These are phyloP conservation scores for Mycena haematopus DNA, from an alignment of 768 basidiomycete species.

Conservation along the genomic window DNA sequence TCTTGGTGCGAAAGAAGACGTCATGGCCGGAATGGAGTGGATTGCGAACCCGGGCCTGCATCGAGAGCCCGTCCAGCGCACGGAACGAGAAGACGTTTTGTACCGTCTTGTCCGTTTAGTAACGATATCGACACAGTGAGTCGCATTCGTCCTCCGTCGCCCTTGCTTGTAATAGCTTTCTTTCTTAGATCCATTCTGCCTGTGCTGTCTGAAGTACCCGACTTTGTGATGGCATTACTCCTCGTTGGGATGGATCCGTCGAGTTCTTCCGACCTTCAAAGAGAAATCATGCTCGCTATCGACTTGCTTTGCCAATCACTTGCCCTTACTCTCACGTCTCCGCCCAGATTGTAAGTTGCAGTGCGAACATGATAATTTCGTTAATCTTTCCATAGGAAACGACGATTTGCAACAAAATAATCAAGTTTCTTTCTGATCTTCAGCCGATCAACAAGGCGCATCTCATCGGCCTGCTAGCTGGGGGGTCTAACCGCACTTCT, in stretches of 20 bases:
- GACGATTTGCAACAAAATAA: constrained; percentile 51
- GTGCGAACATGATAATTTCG: constrained; percentile 14
- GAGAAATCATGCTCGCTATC: constrained; percentile 53
- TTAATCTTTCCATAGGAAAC: constrained; percentile 47
- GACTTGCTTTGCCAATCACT: constrained; percentile 53
- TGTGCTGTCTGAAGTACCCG: constrained; percentile 47
- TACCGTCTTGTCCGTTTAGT: constrained; percentile 52
- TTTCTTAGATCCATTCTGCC: constrained; percentile 43
- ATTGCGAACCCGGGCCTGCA: constrained; percentile 12
- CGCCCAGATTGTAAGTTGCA: constrained; percentile 35
- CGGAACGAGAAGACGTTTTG: constrained; percentile 40
- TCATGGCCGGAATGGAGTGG: constrained; percentile 46
- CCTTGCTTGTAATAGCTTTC: constrained; percentile 6
- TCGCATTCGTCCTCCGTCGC: constrained; percentile 14
- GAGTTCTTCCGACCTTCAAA: constrained; percentile 49
- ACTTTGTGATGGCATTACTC: constrained; percentile 56
- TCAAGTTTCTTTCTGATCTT: constrained; percentile 47
- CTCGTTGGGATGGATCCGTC: constrained; percentile 63
- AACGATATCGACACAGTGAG: constrained; percentile 54
- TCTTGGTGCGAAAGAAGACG: constrained; percentile 50
- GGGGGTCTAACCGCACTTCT: constrained; percentile 54
- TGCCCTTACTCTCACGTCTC: constrained; percentile 39
- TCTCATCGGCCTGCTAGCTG: constrained; percentile 57
- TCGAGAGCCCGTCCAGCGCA: constrained; percentile 26
- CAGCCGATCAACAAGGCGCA: constrained; percentile 56